phyloP scores from a whole-genome alignment of 1,284 basidiomycete genomes.

The Bondarzewia mesenterica region DNA sequence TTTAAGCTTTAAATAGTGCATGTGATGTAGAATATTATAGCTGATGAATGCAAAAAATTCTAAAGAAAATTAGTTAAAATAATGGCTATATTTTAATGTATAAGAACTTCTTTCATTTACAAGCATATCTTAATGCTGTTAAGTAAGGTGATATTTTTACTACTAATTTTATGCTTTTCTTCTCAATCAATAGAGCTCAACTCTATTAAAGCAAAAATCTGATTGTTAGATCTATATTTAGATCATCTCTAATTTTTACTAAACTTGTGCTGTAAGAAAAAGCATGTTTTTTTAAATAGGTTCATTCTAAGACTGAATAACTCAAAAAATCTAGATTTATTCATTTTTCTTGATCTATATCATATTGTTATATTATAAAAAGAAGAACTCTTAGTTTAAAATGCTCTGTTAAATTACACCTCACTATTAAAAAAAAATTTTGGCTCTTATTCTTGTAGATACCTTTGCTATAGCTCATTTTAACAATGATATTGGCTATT shows the following conservation, averaged over 20 bases:
- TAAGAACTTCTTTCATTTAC: too few species aligned
- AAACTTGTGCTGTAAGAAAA: not conserved
- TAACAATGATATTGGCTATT: too few species aligned
- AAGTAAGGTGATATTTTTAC: not conserved
- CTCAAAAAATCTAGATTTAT: not conserved
- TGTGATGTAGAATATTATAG: not conserved
- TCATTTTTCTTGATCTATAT: not conserved
- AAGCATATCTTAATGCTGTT: too few species aligned
- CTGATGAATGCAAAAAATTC: not conserved
- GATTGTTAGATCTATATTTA: not conserved
- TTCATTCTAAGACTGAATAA: not conserved
- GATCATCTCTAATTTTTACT: not conserved
- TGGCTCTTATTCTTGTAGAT: not conserved
- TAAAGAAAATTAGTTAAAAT: not conserved
- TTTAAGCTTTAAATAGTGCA: conserved; percentile 9
- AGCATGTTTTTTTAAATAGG: not conserved
- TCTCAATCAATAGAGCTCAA: not conserved
- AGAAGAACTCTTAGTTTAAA: not conserved
- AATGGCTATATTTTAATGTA: too few species aligned
- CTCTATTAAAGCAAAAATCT: not conserved
- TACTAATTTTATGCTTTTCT: not conserved
- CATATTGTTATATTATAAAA: not conserved
- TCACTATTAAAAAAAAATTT: not conserved
- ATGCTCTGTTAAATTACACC: not conserved
- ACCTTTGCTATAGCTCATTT: too few species aligned